phyloP scores from a whole-genome alignment of 805 yeast species.

The Ogataea sp. region DNA sequence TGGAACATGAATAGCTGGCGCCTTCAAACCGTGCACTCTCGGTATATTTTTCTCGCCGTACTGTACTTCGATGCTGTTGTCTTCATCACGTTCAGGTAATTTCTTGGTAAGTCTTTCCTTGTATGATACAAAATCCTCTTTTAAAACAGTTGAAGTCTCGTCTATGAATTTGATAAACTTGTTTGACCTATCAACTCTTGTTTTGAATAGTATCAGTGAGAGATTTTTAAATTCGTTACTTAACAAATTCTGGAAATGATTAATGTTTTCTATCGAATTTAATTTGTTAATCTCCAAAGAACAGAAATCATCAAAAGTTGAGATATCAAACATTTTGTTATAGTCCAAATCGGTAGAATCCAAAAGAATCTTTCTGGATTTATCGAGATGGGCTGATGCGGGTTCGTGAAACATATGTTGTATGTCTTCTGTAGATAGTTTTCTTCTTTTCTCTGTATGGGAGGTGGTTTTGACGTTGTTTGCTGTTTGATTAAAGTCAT shows the following conservation, averaged over 20 bases:
- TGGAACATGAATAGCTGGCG: slow-evolving; percentile 5
- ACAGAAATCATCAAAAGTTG: neutral
- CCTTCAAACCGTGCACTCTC: too few relatives aligned
- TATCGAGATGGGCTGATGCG: neutral
- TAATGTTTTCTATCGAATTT: slow-evolving; percentile 8
- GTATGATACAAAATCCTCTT: slow-evolving; percentile 10
- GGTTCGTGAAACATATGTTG: too few relatives aligned
- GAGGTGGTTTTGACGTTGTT: too few relatives aligned
- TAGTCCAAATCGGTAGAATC: neutral
- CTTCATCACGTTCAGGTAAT: slow-evolving; percentile 9
- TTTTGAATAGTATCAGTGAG: slow-evolving; percentile 19
- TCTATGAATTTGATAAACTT: slow-evolving; percentile 25
- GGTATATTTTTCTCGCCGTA: too few relatives aligned
- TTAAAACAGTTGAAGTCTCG: slow-evolving; percentile 16
- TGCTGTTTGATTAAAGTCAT: too few relatives aligned
- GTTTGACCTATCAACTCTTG: slow-evolving; percentile 24
- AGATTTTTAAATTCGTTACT: slow-evolving; percentile 24
- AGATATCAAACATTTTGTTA: neutral
- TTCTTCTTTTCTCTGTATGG: too few relatives aligned
- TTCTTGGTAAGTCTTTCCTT: slow-evolving; percentile 11
- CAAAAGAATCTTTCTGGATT: too few relatives aligned
- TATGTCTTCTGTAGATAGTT: too few relatives aligned
- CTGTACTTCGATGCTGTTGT: neutral
- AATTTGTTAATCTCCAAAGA: neutral
- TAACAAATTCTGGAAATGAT: slow-evolving; percentile 13